Conservation (phyloP, 257 asterid genomes). For the Cruciata laevipes region DNA sequence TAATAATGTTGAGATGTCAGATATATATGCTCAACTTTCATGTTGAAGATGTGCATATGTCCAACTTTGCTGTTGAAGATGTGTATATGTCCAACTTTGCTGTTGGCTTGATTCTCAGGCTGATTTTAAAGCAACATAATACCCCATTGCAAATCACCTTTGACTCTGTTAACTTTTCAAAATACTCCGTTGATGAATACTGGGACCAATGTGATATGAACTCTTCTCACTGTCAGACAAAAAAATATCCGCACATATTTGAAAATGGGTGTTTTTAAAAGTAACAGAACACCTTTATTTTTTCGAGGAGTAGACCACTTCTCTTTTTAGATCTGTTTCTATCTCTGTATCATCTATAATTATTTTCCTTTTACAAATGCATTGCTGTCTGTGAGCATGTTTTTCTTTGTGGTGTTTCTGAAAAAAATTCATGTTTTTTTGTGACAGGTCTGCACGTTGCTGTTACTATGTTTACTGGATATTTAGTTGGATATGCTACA, state of each 20-base stretch:
- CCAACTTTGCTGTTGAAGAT: neutral
- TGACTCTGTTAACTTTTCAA: neutral
- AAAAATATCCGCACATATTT: neutral
- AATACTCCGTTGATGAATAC: neutral
- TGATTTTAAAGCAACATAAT: neutral
- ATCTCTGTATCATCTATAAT: neutral
- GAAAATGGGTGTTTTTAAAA: neutral
- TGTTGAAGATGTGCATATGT: neutral
- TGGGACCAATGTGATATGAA: neutral
- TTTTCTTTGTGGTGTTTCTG: neutral
- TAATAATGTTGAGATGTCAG: neutral
- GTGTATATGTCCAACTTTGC: neutral
- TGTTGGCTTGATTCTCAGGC: neutral
- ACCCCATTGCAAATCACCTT: neutral
- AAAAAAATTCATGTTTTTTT: constrained; percentile 3
- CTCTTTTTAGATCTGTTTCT: neutral
- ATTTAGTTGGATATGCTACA: constrained; percentile 76
- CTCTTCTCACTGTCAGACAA: neutral
- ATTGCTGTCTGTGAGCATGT: neutral
- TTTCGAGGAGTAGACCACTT: neutral
- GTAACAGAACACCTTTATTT: neutral
- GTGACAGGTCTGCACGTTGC: constrained; percentile 75
- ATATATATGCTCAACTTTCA: neutral
- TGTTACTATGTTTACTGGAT: constrained; percentile 82
- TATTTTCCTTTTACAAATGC: neutral